Evolutionary conservation across 2,329 filamentous ascomycete species (phyloP), one percentile per base, ranked within the genome.

Genomic region (Parasarocladium wereldwijsianum): DNA sequence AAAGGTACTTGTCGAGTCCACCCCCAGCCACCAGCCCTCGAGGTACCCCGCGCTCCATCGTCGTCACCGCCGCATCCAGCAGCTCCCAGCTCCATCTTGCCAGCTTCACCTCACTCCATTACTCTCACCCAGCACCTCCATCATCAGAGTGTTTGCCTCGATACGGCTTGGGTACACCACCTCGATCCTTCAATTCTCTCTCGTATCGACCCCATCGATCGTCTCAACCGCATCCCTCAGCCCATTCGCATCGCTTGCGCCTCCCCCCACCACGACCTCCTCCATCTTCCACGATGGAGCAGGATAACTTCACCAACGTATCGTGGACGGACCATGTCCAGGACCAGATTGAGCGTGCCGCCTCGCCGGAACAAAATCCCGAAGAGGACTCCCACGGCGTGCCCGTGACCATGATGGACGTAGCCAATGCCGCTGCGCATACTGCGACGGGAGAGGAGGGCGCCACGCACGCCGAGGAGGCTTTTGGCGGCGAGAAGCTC

Each of bases 251-350:
- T n/a, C n/a, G n/a, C n/a, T n/a, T n/a, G n/a, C n/a, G n/a, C n/a
- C 20, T n/a, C 20, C 16, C 18, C 27, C 27, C 14, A 17, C 28
- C 20, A 23, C 24, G 28, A 19, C 28, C 17, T 17, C 23, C 8
- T n/a, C 19, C 19, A 8, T 19, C 21, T 21, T 24, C 60, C 36
- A 59, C 60, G 43, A 58, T 62, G 40, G 63, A 67, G 44, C 58
- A 64, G 45, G 77, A 82, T 54, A 77, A 80, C 55, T 90, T 90
- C 54, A 80, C 83, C 48, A 81, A 71, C 49, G 73, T 87, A 38
- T 78, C 78, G 34, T 92, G 83, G 83, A 75, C 71, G 49, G 73
- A 77, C 35, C 64, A 68, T 25, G 49, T 51, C 41, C 49, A 44
- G 37, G 58, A 48, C 39, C 59, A 66, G 23, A 44, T 38, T 12